Evolutionary conservation across 805 yeast genomes (phyloP).

Genomic region (Hanseniaspora mollemarum): DNA sequence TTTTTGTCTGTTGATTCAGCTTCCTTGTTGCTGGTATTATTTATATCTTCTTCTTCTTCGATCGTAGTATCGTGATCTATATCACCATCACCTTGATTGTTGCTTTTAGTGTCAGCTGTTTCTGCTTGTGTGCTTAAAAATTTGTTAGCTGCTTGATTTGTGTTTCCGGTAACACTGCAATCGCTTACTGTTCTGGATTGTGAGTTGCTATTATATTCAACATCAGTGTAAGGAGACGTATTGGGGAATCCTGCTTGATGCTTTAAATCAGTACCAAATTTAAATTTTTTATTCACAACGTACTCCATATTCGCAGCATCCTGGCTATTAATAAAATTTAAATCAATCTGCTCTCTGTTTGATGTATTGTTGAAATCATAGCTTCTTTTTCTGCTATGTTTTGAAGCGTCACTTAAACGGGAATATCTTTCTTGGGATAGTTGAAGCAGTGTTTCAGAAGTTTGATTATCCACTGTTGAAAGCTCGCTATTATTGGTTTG

Average conservation of each 20-base stretch:
- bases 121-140: not conserved
- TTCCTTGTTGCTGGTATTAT: not conserved
- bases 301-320: conserved; percentile 1
- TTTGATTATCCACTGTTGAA: not conserved
- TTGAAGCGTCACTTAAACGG: no score
- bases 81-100: not conserved
- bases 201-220: not conserved
- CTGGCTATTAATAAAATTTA: not conserved
- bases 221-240: not conserved
- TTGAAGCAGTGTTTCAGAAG: conserved; percentile 2
- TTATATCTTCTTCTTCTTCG: conserved; percentile 6
- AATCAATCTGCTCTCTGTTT: not conserved
- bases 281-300: conserved; percentile 10
- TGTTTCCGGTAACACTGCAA: not conserved
- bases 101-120: not conserved
- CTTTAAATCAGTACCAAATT: not conserved
- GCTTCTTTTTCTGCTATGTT: conserved; percentile 18
- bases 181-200: not conserved
- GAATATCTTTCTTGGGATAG: not conserved
- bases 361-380: conserved; percentile 16
- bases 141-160: not conserved
- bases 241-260: not conserved
- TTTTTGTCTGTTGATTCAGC: not conserved
- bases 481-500: not conserved
- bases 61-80: conserved; percentile 9